Evolutionary conservation across 2,329 filamentous ascomycete species (phyloP), one percentile per base, ranked within the genome.

Genomic region (Botrytis byssoidea): DNA sequence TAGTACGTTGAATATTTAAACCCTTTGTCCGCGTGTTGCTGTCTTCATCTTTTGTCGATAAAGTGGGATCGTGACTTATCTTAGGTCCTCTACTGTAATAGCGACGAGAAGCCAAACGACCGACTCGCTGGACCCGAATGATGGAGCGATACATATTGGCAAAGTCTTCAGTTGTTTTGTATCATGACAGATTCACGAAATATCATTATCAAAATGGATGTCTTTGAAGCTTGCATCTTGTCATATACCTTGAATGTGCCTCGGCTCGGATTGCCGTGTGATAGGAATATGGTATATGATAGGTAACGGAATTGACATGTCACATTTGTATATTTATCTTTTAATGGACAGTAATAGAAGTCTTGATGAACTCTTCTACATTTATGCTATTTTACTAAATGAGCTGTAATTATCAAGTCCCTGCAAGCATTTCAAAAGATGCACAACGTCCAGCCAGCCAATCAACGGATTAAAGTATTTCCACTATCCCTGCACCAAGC

Each of bases 81-180:
- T 70, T 42, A 61, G 40, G 22, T 25, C 20, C 35, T 59, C 22
- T 65, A 20, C 37, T 72, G 40, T 67, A 72, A n/a, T 18, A 37
- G 37, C 70, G 70, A 57, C 70, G 70, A 55, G 44, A n/a, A 37
- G 46, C 22, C 29, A 57, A 29, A 67, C 37, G 70, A 44, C 35
- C 35, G 35, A 67, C 4, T 29, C 46, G 48, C 22, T 67, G 70
- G 5, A 59, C 20, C 4, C 37, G 61, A 29, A 66, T 29, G 44
- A 70, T 63, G 14, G 68, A 61, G 37, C 68, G 40, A 70, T 70
- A 35, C 68, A 70, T 70, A 4, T 7, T 44, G 40, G 32, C 7
- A 16, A 37, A 4, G 12, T 35, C 5, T 35, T 32, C 3, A 37
- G 16, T 68, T 68, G 20, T 18, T 12, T 57, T 68, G 18, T 57